Percentiles rank a stretch among this genome's conserved stretches.
Evolutionary conservation across 768 basidiomycete species (phyloP).

Genomic region (Collybia sp.): DNA sequence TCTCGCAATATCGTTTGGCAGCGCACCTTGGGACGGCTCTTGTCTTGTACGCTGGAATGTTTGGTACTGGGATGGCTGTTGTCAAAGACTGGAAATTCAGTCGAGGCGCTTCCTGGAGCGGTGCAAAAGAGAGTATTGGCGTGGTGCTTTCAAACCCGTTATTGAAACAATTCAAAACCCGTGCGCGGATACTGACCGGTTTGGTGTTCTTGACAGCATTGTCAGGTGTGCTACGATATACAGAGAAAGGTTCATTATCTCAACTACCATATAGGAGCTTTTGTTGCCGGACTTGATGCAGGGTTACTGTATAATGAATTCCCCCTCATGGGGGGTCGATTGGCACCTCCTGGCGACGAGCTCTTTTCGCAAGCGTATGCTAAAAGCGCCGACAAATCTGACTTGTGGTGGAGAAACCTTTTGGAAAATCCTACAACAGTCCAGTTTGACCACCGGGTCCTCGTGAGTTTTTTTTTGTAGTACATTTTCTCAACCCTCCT

Average conservation of each 20-base stretch:
- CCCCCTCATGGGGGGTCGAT: constrained; percentile 88
- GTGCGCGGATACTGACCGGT: constrained; percentile 59
- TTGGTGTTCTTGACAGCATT: constrained; percentile 90
- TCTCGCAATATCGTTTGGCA: constrained; percentile 94
- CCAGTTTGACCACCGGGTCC: constrained; percentile 92
- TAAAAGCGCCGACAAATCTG: constrained; percentile 59
- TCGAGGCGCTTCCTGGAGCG: constrained; percentile 53
- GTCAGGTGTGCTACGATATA: constrained; percentile 55
- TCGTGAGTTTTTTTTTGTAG: constrained; percentile 50
- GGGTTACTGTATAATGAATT: constrained; percentile 98
- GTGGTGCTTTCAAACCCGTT: constrained; percentile 49
- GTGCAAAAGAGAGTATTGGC: constrained; percentile 38
- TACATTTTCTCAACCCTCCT: background rate
- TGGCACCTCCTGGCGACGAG: constrained; percentile 80
- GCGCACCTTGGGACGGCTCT: constrained; percentile 93
- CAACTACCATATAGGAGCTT: constrained; percentile 62
- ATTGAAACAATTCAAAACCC: constrained; percentile 53
- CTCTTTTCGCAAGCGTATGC: constrained; percentile 77
- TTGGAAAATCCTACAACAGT: constrained; percentile 98
- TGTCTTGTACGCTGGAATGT: constrained; percentile 90
- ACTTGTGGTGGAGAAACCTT: constrained; percentile 94
- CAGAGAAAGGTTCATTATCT: constrained; percentile 1
- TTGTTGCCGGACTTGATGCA: constrained; percentile 96
- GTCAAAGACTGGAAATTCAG: constrained; percentile 79
- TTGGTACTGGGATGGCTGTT: constrained; percentile 70